Conservation (phyloP, 257 asterid species). For the Linderniella brevidens region DNA sequence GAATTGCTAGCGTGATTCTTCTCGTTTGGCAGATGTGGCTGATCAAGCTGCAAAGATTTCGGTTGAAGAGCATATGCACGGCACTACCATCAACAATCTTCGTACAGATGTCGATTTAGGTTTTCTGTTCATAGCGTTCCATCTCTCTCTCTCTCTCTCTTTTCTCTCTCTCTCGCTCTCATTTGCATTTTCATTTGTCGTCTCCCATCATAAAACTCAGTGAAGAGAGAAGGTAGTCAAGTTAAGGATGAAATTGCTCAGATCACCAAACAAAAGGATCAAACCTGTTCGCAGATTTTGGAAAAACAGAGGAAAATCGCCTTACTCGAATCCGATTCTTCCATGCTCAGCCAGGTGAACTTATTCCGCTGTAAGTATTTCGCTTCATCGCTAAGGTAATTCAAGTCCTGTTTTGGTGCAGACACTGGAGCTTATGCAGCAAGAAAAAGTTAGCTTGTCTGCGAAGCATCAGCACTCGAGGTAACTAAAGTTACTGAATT, state of each 20-base stretch:
- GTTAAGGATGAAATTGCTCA: neutral
- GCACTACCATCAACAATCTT: neutral
- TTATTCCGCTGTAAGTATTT: neutral
- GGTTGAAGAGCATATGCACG: neutral
- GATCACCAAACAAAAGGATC: neutral
- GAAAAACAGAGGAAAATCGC: neutral
- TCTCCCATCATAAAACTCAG: neutral
- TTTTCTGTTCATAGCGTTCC: neutral
- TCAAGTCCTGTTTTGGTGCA: neutral
- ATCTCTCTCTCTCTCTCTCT: neutral
- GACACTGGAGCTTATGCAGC: slow-evolving; percentile 1
- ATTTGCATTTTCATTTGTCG: neutral
- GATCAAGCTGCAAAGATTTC: neutral
- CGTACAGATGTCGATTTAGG: neutral
- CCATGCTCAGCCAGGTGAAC: neutral
- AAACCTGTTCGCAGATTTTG: neutral
- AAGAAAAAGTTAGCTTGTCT: neutral
- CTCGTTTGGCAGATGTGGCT: neutral
- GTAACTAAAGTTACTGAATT: neutral
- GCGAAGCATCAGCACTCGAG: neutral
- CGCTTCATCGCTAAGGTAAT: neutral
- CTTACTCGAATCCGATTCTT: neutral
- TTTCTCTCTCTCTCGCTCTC: neutral
- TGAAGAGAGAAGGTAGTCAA: neutral
- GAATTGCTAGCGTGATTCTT: too few relatives aligned